phyloP scores from a whole-genome alignment of 257 asterid species.

The Leonotis leonurus region DNA sequence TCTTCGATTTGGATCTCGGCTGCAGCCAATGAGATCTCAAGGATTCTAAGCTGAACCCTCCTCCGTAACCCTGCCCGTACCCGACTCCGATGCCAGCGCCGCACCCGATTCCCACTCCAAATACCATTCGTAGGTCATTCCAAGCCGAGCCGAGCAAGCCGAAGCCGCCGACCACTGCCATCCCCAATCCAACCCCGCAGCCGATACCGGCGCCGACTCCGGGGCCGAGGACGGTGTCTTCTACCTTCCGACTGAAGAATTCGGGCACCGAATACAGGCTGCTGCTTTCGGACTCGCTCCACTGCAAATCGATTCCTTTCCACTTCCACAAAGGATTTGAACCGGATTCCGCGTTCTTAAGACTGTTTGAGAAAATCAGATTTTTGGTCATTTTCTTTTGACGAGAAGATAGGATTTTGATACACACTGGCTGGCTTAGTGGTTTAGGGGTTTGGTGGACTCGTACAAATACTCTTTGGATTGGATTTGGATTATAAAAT shows the following conservation, averaged over 20 bases:
- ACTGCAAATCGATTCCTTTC: conserved; percentile 34
- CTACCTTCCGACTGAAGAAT: conserved; percentile 33
- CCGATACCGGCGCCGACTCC: conserved; percentile 76
- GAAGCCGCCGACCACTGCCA: conserved; percentile 57
- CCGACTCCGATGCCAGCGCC: conserved; percentile 80
- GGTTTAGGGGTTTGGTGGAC: too few species aligned
- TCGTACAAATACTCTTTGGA: too few species aligned
- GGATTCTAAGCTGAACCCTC: conserved; percentile 42
- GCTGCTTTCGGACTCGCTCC: conserved; percentile 26
- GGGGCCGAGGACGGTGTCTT: conserved; percentile 57
- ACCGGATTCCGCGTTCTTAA: conserved; percentile 30
- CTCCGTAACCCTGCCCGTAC: conserved; percentile 68
- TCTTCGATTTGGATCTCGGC: conserved; percentile 34
- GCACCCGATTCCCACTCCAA: conserved; percentile 79
- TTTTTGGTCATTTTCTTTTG: conserved; percentile 30
- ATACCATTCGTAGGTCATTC: conserved; percentile 46
- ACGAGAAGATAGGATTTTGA: conserved; percentile 13
- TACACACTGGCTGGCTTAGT: too few species aligned
- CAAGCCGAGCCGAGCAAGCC: conserved; percentile 52
- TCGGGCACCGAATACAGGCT: too few species aligned
- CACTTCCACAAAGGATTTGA: conserved; percentile 44
- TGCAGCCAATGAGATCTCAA: conserved; percentile 28
- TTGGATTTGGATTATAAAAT: too few species aligned
- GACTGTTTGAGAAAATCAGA: conserved; percentile 17
- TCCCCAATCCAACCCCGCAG: conserved; percentile 74